A percentile compares a stretch with the other conserved stretches of the same genome.
These are phyloP conservation scores for Moesziomyces globuligerus DNA, from an alignment of 1,284 basidiomycete genomes.

Conservation along the genomic window DNA sequence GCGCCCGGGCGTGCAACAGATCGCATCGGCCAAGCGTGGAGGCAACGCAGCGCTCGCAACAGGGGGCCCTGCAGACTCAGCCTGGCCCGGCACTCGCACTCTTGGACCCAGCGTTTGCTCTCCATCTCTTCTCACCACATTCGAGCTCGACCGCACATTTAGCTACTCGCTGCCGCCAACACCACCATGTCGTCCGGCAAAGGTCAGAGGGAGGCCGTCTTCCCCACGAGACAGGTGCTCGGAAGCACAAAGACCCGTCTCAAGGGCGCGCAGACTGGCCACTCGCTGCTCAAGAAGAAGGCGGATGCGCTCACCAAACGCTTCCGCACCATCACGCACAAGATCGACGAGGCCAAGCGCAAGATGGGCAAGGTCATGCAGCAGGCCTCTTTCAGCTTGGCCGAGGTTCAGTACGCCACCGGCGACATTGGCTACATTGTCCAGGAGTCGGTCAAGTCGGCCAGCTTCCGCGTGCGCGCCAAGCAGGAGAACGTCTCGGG, in stretches of 20 bases:
- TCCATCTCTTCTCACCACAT: not conserved
- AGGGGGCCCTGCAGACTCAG: too few species aligned
- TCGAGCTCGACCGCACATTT: not conserved
- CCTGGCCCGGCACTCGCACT: too few species aligned
- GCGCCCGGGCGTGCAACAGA: too few species aligned
- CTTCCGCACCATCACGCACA: conserved; percentile 75
- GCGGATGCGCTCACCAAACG: conserved; percentile 92
- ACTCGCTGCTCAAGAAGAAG: conserved; percentile 96
- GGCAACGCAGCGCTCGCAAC: too few species aligned
- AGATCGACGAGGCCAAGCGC: conserved; percentile 91
- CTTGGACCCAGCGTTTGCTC: too few species aligned
- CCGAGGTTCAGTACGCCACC: conserved; percentile 96
- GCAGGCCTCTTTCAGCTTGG: conserved; percentile 95
- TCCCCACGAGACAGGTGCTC: conserved; percentile 76
- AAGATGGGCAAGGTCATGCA: conserved; percentile 99
- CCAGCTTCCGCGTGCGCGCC: conserved; percentile 90
- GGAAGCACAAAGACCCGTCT: conserved; percentile 91
- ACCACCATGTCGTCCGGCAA: conserved; percentile 80
- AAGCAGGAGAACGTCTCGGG: conserved; percentile 99
- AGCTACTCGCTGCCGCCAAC: not conserved
- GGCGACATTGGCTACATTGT: conserved; percentile 83
- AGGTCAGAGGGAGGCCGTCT: conserved; percentile 87
- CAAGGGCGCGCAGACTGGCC: conserved; percentile 96
- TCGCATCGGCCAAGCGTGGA: too few species aligned
- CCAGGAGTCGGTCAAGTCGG: conserved; percentile 73